Evolutionary conservation across 2,329 filamentous ascomycete species (phyloP).

Genomic region (Microdochium nivale): DNA sequence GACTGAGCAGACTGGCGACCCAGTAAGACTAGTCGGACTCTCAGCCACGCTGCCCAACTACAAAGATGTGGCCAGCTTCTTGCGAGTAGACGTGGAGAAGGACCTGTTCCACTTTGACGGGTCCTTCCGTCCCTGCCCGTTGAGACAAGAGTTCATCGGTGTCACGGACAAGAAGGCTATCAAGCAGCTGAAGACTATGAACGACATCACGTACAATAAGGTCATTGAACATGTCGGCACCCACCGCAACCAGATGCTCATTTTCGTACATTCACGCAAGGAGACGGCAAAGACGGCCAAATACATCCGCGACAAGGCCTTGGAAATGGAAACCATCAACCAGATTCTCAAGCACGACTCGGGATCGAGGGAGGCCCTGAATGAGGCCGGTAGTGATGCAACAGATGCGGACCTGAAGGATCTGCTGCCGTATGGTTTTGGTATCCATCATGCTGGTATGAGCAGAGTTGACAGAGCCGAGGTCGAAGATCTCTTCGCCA

Average conservation of each 20-base stretch:
- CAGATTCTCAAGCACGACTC: conserved; percentile 91
- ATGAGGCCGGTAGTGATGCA: conserved; percentile 74
- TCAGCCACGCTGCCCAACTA: conserved; percentile 97
- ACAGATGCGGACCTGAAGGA: conserved; percentile 88
- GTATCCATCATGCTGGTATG: conserved; percentile 98
- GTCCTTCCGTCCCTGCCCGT: conserved; percentile 83
- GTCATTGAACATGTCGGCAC: conserved; percentile 92
- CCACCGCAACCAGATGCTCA: conserved; percentile 94
- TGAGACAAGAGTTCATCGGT: conserved; percentile 95
- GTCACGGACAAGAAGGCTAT: conserved; percentile 97
- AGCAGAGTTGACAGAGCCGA: conserved; percentile 88
- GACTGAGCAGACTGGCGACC: conserved; percentile 88
- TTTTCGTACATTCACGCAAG: conserved; percentile 97
- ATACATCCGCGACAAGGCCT: conserved; percentile 90
- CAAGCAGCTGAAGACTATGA: conserved; percentile 98
- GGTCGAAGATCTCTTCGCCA: conserved; percentile 88
- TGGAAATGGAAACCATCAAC: conserved; percentile 95
- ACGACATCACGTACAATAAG: conserved; percentile 96
- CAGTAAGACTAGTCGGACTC: conserved; percentile 82
- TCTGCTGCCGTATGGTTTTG: conserved; percentile 89
- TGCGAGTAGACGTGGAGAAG: conserved; percentile 77
- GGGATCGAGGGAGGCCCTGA: conserved; percentile 79
- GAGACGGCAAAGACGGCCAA: conserved; percentile 96
- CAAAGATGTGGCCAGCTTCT: conserved; percentile 88
- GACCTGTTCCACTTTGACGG: conserved; percentile 96